These are phyloP conservation scores for Aureobasidium namibiae DNA, from an alignment of 2,329 filamentous ascomycete species.

Conservation along the genomic window DNA sequence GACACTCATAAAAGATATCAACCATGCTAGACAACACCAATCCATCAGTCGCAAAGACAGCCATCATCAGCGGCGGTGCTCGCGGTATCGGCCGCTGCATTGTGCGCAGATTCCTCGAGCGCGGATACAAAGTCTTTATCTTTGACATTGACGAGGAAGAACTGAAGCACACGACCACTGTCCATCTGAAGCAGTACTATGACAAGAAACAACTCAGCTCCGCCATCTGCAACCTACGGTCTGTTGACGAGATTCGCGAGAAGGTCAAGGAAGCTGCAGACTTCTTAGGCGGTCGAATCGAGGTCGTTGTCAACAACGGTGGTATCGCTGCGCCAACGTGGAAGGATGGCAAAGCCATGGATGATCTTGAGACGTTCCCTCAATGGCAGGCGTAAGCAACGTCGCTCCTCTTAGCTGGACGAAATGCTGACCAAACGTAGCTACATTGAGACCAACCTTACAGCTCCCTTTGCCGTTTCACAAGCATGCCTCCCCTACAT, in stretches of 20 bases:
- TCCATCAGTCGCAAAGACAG: constrained; percentile 7
- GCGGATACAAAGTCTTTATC: constrained; percentile 32
- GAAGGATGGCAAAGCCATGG: constrained; percentile 25
- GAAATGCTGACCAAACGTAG: constrained; percentile 16
- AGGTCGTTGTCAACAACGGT: constrained; percentile 36
- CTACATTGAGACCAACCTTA: constrained; percentile 32
- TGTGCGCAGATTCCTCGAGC: constrained; percentile 27
- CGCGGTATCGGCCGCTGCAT: constrained; percentile 29
- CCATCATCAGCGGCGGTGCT: constrained; percentile 25
- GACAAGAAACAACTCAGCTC: constrained; percentile 16
- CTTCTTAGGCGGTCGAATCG: constrained; percentile 27
- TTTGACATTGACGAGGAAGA: constrained; percentile 32
- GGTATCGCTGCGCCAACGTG: constrained; percentile 27
- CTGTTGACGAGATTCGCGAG: constrained; percentile 24
- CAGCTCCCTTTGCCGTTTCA: constrained; percentile 25
- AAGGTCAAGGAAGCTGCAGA: constrained; percentile 24
- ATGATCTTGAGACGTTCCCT: constrained; percentile 25
- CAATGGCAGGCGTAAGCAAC: constrained; percentile 27
- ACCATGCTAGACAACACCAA: not conserved
- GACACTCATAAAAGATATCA: not conserved
- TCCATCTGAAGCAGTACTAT: constrained; percentile 23
- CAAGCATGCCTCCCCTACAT: constrained; percentile 25
- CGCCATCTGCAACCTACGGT: constrained; percentile 25
- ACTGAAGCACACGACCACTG: constrained; percentile 26
- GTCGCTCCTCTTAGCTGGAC: not conserved